These are phyloP conservation scores for Candida vartiovaarae DNA, from an alignment of 805 yeast genomes.

Conservation along the genomic window DNA sequence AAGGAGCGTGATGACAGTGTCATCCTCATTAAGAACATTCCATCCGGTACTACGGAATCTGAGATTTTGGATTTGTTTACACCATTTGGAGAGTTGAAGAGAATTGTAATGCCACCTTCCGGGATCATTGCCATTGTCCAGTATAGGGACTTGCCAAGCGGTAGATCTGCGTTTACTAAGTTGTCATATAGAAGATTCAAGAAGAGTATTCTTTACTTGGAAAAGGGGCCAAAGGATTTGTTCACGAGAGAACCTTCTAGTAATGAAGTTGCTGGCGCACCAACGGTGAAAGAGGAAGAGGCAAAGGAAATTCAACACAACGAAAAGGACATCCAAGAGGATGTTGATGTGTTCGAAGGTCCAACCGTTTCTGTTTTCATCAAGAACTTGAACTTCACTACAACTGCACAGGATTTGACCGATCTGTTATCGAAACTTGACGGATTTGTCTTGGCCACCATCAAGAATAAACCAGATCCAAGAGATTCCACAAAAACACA, in stretches of 20 bases:
- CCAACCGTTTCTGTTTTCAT: conserved; percentile 86
- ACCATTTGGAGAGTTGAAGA: conserved; percentile 69
- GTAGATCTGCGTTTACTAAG: conserved; percentile 83
- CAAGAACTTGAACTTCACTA: conserved; percentile 84
- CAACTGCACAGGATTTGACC: conserved; percentile 51
- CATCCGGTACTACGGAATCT: conserved; percentile 73
- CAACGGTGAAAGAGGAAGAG: conserved; percentile 21
- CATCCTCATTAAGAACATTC: conserved; percentile 83
- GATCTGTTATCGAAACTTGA: conserved; percentile 59
- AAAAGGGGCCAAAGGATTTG: conserved; percentile 85
- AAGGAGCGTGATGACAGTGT: conserved; percentile 74
- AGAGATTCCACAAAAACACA: conserved; percentile 56
- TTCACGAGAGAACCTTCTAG: conserved; percentile 52
- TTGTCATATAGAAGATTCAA: conserved; percentile 84
- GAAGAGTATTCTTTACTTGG: conserved; percentile 80
- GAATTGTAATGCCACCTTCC: conserved; percentile 90
- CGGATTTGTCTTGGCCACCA: conserved; percentile 78
- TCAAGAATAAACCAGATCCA: conserved; percentile 85
- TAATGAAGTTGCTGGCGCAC: conserved; percentile 20
- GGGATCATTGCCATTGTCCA: conserved; percentile 95
- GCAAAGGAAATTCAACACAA: conserved; percentile 19
- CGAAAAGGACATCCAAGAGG: conserved; percentile 27
- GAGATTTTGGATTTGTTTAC: conserved; percentile 80
- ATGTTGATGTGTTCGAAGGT: conserved; percentile 43
- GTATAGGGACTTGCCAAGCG: conserved; percentile 73